Conservation (phyloP, 1,284 basidiomycete genomes). For the Ustilago sp. region DNA sequence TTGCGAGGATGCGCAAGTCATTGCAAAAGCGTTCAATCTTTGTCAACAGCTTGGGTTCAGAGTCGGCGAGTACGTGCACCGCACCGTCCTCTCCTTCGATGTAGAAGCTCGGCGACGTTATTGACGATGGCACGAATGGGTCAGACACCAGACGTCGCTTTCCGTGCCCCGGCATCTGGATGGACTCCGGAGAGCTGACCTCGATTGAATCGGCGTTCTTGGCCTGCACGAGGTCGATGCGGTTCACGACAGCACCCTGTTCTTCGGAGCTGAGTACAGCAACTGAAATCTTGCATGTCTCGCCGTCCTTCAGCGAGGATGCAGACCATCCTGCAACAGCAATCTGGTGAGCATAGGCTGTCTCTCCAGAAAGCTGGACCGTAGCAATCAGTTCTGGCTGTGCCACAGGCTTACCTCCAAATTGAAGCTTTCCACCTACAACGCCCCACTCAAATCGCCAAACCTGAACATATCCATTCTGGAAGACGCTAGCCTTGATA, state of each 20-base stretch:
- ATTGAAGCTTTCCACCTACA: slow-evolving; percentile 36
- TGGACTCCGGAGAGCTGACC: not conserved
- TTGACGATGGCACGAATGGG: slow-evolving; percentile 32
- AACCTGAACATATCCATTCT: slow-evolving; percentile 73
- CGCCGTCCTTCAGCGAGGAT: slow-evolving; percentile 6
- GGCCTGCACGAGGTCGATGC: slow-evolving; percentile 18
- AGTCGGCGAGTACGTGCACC: slow-evolving; percentile 13
- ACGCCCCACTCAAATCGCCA: slow-evolving; percentile 72
- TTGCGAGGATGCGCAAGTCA: slow-evolving; percentile 27
- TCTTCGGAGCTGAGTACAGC: slow-evolving; percentile 33
- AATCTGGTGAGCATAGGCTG: slow-evolving; percentile 28
- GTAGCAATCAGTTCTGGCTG: slow-evolving; percentile 34
- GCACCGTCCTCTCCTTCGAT: slow-evolving; percentile 38
- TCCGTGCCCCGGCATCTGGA: slow-evolving; percentile 9
- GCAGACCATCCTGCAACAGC: slow-evolving; percentile 42
- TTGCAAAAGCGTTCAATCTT: slow-evolving; percentile 46
- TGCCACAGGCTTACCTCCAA: slow-evolving; percentile 43
- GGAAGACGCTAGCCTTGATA: slow-evolving; percentile 77
- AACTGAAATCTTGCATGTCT: slow-evolving; percentile 34
- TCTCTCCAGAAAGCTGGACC: slow-evolving; percentile 7
- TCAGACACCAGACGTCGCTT: slow-evolving; percentile 32
- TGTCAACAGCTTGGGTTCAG: slow-evolving; percentile 20
- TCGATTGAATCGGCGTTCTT: slow-evolving; percentile 11
- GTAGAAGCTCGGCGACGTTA: slow-evolving; percentile 27
- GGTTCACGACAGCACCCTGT: slow-evolving; percentile 10